Conservation (phyloP, 2,329 filamentous ascomycete species). For the Cladobotryum protrusum region DNA sequence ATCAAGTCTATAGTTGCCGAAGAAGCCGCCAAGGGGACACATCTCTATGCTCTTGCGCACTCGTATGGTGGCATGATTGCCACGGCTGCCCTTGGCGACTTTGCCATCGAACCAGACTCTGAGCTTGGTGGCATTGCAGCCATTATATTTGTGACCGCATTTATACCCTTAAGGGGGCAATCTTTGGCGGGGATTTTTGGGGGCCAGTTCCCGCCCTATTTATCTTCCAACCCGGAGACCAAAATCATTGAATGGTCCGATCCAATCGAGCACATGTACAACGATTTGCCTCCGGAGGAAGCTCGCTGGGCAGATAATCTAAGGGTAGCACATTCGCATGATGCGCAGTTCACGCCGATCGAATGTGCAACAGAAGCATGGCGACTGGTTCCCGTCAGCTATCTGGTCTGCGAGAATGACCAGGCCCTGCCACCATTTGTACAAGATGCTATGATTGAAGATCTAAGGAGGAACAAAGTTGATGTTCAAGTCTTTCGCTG, state of each 20-base stretch:
- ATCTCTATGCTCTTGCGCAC: constrained; percentile 5
- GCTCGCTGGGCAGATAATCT: neutral
- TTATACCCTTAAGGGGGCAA: neutral
- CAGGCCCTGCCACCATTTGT: neutral
- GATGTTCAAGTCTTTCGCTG: neutral
- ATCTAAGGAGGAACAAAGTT: neutral
- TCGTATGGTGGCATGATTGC: constrained; percentile 7
- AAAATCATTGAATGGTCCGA: neutral
- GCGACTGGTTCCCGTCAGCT: constrained; percentile 4
- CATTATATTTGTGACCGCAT: constrained; percentile 2
- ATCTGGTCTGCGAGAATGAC: constrained; percentile 4
- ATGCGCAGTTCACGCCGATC: constrained; percentile 1
- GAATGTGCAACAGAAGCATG: constrained; percentile 1
- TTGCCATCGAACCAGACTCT: neutral
- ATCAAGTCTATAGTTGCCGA: constrained; percentile 7
- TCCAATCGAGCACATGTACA: constrained; percentile 1
- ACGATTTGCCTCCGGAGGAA: constrained; percentile 1
- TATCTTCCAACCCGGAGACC: neutral
- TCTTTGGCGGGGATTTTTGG: constrained; percentile 4
- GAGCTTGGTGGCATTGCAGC: neutral
- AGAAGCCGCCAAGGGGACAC: neutral
- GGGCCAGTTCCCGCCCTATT: constrained; percentile 2
- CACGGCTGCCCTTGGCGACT: constrained; percentile 3
- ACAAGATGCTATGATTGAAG: constrained; percentile 1
- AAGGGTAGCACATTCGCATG: neutral